Evolutionary conservation across 2,329 filamentous ascomycete genomes (phyloP).

Genomic region (Gnomoniopsis smithogilvyi): DNA sequence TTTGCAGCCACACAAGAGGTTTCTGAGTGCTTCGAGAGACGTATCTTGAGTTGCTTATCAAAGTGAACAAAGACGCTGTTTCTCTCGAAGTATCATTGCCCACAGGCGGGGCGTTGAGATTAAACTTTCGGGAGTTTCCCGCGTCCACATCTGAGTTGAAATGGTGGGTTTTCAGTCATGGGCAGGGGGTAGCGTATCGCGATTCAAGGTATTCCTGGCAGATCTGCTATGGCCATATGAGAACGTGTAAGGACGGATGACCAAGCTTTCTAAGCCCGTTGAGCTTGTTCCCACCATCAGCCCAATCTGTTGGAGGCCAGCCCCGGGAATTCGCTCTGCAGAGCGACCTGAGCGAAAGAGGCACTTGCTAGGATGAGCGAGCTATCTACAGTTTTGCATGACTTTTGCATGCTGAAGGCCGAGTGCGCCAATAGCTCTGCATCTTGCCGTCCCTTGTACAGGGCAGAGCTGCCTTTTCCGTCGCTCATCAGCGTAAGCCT

Average conservation of each 20-base stretch:
- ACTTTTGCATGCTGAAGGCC: constrained; percentile 17
- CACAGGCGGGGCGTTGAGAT: constrained; percentile 9
- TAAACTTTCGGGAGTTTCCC: constrained; percentile 17
- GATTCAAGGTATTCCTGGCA: neutral
- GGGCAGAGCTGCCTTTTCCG: constrained; percentile 29
- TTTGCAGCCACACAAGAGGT: constrained; percentile 15
- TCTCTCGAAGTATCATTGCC: neutral
- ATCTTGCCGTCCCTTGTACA: constrained; percentile 22
- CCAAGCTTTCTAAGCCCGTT: neutral
- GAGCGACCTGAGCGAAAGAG: too few relatives aligned
- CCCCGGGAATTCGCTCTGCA: constrained; percentile 1
- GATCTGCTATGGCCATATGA: neutral
- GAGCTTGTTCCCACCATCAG: neutral
- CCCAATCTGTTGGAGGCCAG: constrained; percentile 16
- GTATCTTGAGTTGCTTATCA: neutral
- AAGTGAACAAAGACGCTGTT: neutral
- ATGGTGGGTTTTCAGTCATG: neutral
- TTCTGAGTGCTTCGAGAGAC: neutral
- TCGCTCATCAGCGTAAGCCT: constrained; percentile 26
- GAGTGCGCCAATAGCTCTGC: constrained; percentile 27
- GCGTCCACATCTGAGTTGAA: neutral
- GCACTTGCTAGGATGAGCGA: constrained; percentile 15
- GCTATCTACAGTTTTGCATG: constrained; percentile 23
- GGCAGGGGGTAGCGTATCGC: constrained; percentile 3
- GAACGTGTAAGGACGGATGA: constrained; percentile 4